A percentile compares a stretch with the other conserved stretches of the same genome.
Evolutionary conservation across 345 rosid genomes (phyloP).

Genomic region (Tarenaya hassleriana): DNA sequence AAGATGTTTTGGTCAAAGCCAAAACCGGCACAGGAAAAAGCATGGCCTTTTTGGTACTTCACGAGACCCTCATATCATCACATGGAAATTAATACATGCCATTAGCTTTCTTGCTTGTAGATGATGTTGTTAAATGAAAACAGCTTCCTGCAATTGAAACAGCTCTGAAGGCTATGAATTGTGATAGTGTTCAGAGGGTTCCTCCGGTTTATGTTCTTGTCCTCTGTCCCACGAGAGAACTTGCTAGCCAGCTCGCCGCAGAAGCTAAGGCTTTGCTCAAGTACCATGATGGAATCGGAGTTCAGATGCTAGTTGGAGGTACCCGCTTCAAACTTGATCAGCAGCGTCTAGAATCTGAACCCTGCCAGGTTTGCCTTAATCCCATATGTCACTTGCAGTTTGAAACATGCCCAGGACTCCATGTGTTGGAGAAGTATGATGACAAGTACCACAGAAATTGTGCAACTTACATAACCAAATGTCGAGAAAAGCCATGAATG

Average conservation of each 20-base stretch:
- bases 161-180: constrained; percentile 61
- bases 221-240: constrained; percentile 91
- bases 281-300: constrained; percentile 74
- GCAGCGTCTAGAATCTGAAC: constrained; percentile 68
- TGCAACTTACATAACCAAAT: no score
- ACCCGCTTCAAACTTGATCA: constrained; percentile 91
- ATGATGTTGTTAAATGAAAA: constrained; percentile 46
- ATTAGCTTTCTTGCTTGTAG: constrained; percentile 25
- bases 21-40: constrained; percentile 90
- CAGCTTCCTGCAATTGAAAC: constrained; percentile 99
- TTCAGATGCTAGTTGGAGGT: constrained; percentile 87
- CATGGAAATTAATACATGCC: background rate
- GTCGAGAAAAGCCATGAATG: no score
- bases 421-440: no score
- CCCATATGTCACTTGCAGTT: no score
- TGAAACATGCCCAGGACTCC: no score
- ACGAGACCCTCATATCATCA: constrained; percentile 13
- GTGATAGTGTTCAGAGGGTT: constrained; percentile 33
- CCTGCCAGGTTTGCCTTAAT: constrained; percentile 68
- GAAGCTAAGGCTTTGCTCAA: constrained; percentile 81
- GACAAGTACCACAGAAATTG: no score
- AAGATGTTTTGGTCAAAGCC: constrained; percentile 87
- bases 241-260: constrained; percentile 94
- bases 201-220: constrained; percentile 57
- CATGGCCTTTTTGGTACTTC: constrained; percentile 79